phyloP scores from a whole-genome alignment of 2,329 filamentous ascomycete species.

The Arachnomyces sp. region DNA sequence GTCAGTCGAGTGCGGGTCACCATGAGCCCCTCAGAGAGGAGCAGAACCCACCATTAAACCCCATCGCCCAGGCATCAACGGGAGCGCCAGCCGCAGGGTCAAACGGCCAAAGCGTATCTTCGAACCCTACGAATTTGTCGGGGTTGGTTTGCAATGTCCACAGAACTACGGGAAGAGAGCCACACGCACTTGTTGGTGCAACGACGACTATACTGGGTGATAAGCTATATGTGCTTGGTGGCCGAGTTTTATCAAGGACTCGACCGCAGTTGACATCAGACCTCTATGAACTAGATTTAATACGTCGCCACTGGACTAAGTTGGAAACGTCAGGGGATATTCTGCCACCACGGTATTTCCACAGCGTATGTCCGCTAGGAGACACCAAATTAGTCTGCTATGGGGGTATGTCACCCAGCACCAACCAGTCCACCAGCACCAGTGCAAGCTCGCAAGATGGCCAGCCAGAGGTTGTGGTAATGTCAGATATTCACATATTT shows the following conservation, averaged over 20 bases:
- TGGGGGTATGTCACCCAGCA: conserved; percentile 86
- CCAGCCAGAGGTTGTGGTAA: conserved; percentile 83
- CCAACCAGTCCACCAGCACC: conserved; percentile 33
- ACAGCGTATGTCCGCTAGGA: conserved; percentile 87
- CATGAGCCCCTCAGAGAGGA: conserved; percentile 27
- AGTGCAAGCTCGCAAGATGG: conserved; percentile 45
- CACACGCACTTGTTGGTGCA: conserved; percentile 83
- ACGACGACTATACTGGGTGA: conserved; percentile 93
- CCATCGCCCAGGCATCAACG: too few relatives aligned
- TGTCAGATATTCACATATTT: conserved; percentile 96
- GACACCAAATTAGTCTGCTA: conserved; percentile 97
- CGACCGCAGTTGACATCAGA: conserved; percentile 80
- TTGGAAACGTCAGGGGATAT: conserved; percentile 75
- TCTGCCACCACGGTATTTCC: conserved; percentile 88
- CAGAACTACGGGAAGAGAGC: conserved; percentile 82
- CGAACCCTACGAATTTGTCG: conserved; percentile 52
- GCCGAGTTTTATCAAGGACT: conserved; percentile 74
- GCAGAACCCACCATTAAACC: background rate
- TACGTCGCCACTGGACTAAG: conserved; percentile 87
- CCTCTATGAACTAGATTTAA: conserved; percentile 86
- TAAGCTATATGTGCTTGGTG: conserved; percentile 94
- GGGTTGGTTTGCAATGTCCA: conserved; percentile 62
- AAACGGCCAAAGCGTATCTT: conserved; percentile 15
- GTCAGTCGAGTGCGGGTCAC: conserved; percentile 31
- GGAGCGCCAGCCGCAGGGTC: too few relatives aligned